A percentile compares a stretch with the other conserved stretches of the same genome.
Evolutionary conservation across 345 rosid species (phyloP).

Genomic region (Gossypioides kirkii): DNA sequence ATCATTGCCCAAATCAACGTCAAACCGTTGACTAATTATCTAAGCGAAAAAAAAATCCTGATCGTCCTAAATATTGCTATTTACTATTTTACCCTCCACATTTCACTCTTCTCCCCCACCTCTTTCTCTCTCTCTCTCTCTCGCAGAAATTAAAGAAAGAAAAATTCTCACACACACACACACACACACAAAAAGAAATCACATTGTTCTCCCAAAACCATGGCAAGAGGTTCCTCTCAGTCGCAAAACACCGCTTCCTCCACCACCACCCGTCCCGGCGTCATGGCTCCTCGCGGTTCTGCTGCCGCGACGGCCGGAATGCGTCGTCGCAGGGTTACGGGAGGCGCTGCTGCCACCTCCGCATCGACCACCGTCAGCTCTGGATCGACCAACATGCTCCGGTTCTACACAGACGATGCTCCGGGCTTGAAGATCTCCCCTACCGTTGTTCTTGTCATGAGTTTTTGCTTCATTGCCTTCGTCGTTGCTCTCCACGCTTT

Average conservation of each 20-base stretch:
- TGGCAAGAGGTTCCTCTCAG: constrained; percentile 88
- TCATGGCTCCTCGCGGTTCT: constrained; percentile 79
- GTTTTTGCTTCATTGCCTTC: constrained; percentile 93
- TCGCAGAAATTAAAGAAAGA: background rate
- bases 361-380: constrained; percentile 24
- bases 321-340: constrained; percentile 77
- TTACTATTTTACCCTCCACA: constrained; percentile 3
- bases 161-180: too few relatives aligned
- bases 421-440: constrained; percentile 94
- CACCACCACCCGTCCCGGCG: constrained; percentile 58
- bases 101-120: background rate
- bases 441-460: constrained; percentile 84
- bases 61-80: constrained; percentile 4
- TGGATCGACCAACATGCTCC: constrained; percentile 69
- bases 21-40: too few relatives aligned
- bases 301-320: constrained; percentile 88
- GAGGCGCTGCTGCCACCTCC: constrained; percentile 34
- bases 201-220: constrained; percentile 11
- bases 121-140: background rate
- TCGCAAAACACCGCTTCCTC: constrained; percentile 56
- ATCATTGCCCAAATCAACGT: too few relatives aligned
- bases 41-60: background rate
- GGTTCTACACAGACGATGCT: constrained; percentile 93
- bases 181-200: background rate
- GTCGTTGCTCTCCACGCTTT: constrained; percentile 92